Base-by-base conservation (phyloP, 768 basidiomycete species). In the Dioszegia aurantiaca region DNA sequence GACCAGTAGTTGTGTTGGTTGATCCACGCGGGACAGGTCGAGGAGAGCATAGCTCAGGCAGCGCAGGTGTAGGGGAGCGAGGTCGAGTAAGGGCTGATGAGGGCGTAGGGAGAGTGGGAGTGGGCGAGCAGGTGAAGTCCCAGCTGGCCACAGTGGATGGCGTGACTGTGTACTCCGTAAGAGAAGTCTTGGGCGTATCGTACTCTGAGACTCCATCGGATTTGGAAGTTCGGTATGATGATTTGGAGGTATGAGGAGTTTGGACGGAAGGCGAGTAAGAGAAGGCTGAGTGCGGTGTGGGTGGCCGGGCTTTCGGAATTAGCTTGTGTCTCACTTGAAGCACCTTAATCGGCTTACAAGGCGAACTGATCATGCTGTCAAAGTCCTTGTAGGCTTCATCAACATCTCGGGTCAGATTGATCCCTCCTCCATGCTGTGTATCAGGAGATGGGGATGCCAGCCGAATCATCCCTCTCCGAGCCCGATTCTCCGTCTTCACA, bases 311-410 rank as follows among this genome's bases (percentile, higher is more conserved):
- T 71, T 53, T 40, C 1, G 3, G 24, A 10, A 46, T 56, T 42
- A 59, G 62, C 46, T 21, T 17, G 8, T 23, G n/a, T 44, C 26
- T 3, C 17, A 16, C 9, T 30, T 19, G 39, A 4, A 24, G 3
- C 10, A 17, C 19, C 44, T 21, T 19, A 14, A n/a, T n/a, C 2
- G 12, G 62, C 68, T 64, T 27, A 72, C 70, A 65, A 27, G 70
- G 70, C 17, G 70, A 69, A 21, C 61, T 63, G 12, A 69, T 37
- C 70, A 68, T 69, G 37, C 62, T 64, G 9, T 52, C 47, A 0
- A 51, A 46, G 19, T 61, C 54, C 26, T 52, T 42, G 21, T 41
- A 39, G 17, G 43, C 42, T n/a, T 55, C 42, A n/a, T 28, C 27
- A 14, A 33, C 54, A 36, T 12, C 26, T 17, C 55, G n/a, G n/a